Percentiles rank a stretch among this genome's conserved stretches.
phyloP scores from a whole-genome alignment of 768 basidiomycete genomes.

The Sutorius australiensis region DNA sequence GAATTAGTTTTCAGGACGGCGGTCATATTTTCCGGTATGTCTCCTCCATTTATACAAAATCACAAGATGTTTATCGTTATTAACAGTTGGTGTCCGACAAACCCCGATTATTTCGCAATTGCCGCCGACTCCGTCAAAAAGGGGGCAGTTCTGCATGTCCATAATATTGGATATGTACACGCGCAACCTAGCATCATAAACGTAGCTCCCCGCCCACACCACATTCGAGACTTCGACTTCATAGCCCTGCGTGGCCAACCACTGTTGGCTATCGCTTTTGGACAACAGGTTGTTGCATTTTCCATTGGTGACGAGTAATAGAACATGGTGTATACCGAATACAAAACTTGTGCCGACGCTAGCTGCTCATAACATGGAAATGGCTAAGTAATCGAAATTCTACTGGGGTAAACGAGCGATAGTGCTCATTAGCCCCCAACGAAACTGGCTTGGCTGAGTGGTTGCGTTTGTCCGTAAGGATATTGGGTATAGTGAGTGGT shows the following conservation, averaged over 20 bases:
- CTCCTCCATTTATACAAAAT: neutral
- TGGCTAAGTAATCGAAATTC: conserved; percentile 5
- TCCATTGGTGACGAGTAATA: conserved; percentile 59
- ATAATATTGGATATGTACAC: conserved; percentile 62
- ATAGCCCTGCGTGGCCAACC: conserved; percentile 57
- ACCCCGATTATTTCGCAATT: conserved; percentile 75
- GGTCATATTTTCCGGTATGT: conserved; percentile 62
- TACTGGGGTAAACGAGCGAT: neutral
- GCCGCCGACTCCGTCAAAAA: conserved; percentile 54
- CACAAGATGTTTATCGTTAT: neutral
- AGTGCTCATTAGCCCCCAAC: conserved; percentile 14
- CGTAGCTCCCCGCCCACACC: conserved; percentile 59
- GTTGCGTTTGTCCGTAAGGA: conserved; percentile 28
- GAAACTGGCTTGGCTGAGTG: conserved; percentile 23
- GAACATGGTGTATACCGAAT: conserved; percentile 5
- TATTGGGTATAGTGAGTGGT: conserved; percentile 32
- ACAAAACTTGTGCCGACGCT: conserved; percentile 22
- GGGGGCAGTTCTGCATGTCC: conserved; percentile 67
- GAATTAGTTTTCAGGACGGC: conserved; percentile 63
- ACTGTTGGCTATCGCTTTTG: conserved; percentile 64
- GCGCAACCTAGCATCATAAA: conserved; percentile 59
- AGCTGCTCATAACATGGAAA: conserved; percentile 9
- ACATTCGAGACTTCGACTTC: conserved; percentile 76
- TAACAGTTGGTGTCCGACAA: conserved; percentile 71
- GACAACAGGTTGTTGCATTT: conserved; percentile 55